Evolutionary conservation across 345 rosid genomes (phyloP), one percentile per base, ranked within the genome.

Genomic region (Linum lewisii): DNA sequence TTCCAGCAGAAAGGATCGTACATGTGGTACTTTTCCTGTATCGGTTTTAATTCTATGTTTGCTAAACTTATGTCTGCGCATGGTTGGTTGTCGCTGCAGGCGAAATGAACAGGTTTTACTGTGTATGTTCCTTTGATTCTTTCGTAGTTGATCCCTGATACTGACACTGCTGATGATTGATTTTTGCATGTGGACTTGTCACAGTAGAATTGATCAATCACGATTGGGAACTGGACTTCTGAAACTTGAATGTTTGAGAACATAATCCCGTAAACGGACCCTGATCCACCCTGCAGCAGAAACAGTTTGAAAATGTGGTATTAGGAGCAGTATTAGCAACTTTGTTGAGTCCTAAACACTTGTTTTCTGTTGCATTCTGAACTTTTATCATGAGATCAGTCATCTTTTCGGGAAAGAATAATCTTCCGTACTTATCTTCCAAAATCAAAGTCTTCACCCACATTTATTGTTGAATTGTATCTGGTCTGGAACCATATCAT

Each of bases 1-100:
- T 85, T 82, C 97, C 97, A 93, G 71, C 97, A 93, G 81, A 77
- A 89, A n/a, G 99, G 95, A 59, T 82, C 76, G 58, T 75, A 89
- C 69, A 89, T 69, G 68, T 82, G 99, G 76, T 89, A 87, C 23
- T 49, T 56, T 67, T 78, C 84, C 69, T 85, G 92, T 59, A 73
- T 23, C 61, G 97, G 99, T 58, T 78, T 82, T 25, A 89, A 78
- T 73, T 89, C 68, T 57, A 89, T 85, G 62, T 75, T 72, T 14
- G 84, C 73, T 67, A 93, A 74, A 47, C 82, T 84, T 49, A 93
- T 82, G 54, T 84, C 97, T n/a, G 77, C 38, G 54, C 99, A 93
- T 34, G 99, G 97, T 25, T 78, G 80, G 69, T 63, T 78, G 66
- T 93, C 95, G 21, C 99, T 93, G 70, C 99, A 93, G 64, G 97